Percentiles rank a stretch among this genome's conserved stretches.
phyloP scores from a whole-genome alignment of 495 filamentous ascomycete species.

The Monascus purpureus region DNA sequence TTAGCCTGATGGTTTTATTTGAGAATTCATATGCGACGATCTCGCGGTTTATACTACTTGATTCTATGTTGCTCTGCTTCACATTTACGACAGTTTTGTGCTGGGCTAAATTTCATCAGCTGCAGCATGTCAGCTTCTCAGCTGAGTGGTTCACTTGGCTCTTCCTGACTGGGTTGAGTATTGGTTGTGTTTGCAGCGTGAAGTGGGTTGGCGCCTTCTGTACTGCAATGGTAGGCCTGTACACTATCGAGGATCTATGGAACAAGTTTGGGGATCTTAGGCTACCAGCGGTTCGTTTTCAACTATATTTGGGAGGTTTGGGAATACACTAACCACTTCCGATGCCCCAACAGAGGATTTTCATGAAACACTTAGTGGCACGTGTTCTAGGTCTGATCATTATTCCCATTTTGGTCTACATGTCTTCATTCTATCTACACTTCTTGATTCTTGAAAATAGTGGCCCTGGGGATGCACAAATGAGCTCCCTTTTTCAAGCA shows the following conservation, averaged over 20 bases:
- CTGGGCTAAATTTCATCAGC: conserved; percentile 87
- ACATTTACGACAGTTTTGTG: conserved; percentile 92
- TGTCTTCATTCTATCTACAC: conserved; percentile 88
- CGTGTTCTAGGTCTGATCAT: conserved; percentile 80
- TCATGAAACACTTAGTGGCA: conserved; percentile 64
- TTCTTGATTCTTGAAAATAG: conserved; percentile 88
- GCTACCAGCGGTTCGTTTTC: conserved; percentile 58
- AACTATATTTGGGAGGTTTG: conserved; percentile 1
- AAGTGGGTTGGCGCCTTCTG: conserved; percentile 96
- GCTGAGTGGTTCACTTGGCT: conserved; percentile 88
- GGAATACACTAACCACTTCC: conserved; percentile 7
- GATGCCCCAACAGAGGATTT: conserved; percentile 37
- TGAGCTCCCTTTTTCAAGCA: conserved; percentile 98
- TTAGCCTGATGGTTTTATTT: conserved; percentile 92
- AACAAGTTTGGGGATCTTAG: conserved; percentile 91
- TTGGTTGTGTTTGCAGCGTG: conserved; percentile 94
- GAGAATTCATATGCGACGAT: conserved; percentile 99
- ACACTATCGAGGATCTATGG: conserved; percentile 95
- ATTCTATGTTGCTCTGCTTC: conserved; percentile 97
- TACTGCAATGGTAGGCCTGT: conserved; percentile 86
- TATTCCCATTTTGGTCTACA: conserved; percentile 75
- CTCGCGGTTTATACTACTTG: conserved; percentile 90
- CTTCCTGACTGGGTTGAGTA: conserved; percentile 78
- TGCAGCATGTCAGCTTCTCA: conserved; percentile 72
- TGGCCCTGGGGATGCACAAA: conserved; percentile 93